Percentiles rank a stretch among this genome's conserved stretches.
phyloP scores from a whole-genome alignment of 768 basidiomycete genomes.

The Fomitopsis serialis region DNA sequence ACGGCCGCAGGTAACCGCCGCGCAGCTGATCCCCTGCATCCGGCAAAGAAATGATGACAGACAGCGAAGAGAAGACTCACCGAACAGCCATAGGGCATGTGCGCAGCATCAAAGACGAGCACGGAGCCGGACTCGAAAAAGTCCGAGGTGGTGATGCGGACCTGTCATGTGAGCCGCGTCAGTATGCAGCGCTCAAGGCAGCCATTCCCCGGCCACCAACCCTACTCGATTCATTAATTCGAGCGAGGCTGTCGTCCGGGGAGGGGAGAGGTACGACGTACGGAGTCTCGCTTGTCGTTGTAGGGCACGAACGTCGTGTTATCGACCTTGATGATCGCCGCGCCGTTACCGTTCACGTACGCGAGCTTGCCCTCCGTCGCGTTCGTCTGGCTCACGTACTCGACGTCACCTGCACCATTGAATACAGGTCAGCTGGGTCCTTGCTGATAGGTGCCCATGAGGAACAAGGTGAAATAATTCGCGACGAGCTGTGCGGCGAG shows the following conservation, averaged over 20 bases:
- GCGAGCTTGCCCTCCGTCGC: slow-evolving; percentile 48
- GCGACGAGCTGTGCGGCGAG: background rate
- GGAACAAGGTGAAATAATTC: no score
- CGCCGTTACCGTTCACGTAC: slow-evolving; percentile 52
- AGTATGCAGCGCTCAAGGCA: background rate
- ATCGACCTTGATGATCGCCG: slow-evolving; percentile 72
- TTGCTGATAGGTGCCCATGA: no score
- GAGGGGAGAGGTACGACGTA: slow-evolving; percentile 19
- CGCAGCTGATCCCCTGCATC: no score
- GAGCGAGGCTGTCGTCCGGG: no score
- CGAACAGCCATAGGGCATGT: slow-evolving; percentile 54
- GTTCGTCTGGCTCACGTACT: slow-evolving; percentile 43
- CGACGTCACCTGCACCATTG: slow-evolving; percentile 60
- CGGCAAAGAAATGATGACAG: background rate
- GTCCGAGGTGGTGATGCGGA: slow-evolving; percentile 38
- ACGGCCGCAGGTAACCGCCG: no score
- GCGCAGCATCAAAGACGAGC: slow-evolving; percentile 38
- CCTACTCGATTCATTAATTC: no score
- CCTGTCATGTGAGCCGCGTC: slow-evolving; percentile 19
- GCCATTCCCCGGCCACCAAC: no score
- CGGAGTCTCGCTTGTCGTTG: slow-evolving; percentile 56
- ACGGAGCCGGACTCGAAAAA: slow-evolving; percentile 37
- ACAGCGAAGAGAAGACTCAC: slow-evolving; percentile 22
- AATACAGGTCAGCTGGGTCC: background rate
- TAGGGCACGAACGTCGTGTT: slow-evolving; percentile 53